Base-by-base conservation (phyloP, 2,329 filamentous ascomycete genomes). In the Talaromyces albobiverticillius region DNA sequence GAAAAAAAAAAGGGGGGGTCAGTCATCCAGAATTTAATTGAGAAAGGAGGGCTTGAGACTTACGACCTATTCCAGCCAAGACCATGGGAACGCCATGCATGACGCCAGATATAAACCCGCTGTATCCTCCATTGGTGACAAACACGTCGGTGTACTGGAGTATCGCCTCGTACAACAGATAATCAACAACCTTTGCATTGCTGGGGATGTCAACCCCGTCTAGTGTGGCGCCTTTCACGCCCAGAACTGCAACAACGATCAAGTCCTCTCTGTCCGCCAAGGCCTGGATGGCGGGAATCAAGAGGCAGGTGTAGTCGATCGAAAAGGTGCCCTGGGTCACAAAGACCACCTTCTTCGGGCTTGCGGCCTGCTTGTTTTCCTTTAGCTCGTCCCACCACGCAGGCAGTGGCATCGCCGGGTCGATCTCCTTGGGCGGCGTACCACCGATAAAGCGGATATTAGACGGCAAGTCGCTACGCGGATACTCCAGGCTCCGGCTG, bases 41-140 rank as follows among this genome's bases (percentile, higher is more conserved):
- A 8, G 18, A 20, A 29, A 25, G 22, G 23, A 18, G 29, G 26
- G 13, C 7, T 11, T 16, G 13, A 22, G n/a, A 46, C 36, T 40
- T 13, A 40, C 36, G 36, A 7, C 18, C 42, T 10, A 3, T 46
- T 29, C 42, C 42, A 18, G 42, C 42, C 14, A 29, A 16, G 9
- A 46, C 42, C 42, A 46, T 46, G 42, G 42, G 42, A 46, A 46
- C 23, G 13, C 42, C 42, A 32, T 46, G 42, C 23, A 32, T 26
- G 42, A 29, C n/a, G 2, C 23, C 23, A 8, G 23, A 32, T 2
- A 26, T n/a, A 10, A 46, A 26, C 3, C 23, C 29, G 20, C 42
- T 22, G 18, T 26, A 46, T 26, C 42, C 42, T 26, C 14, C 42
- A 20, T 46, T 46, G 23, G 42, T 26, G 14, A 46, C 23, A 14